Percentiles rank a stretch among this genome's conserved stretches.
phyloP scores from a whole-genome alignment of 1,284 basidiomycete species.

The Apiotrichum sp. region DNA sequence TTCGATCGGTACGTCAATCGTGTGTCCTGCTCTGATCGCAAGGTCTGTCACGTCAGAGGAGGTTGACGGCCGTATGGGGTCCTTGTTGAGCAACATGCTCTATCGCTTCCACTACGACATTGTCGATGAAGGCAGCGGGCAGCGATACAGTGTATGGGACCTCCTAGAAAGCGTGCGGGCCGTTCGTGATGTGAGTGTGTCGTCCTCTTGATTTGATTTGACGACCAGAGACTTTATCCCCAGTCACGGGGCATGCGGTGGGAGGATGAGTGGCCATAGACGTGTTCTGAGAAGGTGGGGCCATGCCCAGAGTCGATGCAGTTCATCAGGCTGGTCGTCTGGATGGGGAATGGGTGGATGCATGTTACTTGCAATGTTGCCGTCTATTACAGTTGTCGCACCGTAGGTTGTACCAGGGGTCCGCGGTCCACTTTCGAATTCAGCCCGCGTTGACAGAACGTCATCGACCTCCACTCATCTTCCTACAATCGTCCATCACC shows the following conservation, averaged over 20 bases:
- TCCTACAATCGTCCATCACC: too few relatives aligned
- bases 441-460: too few relatives aligned
- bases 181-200: slow-evolving; percentile 13
- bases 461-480: too few relatives aligned
- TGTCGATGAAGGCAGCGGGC: not conserved
- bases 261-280: slow-evolving; percentile 16
- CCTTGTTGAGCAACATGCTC: slow-evolving; percentile 11
- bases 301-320: too few relatives aligned
- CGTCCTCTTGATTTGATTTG: too few relatives aligned
- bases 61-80: slow-evolving; percentile 10
- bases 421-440: too few relatives aligned
- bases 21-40: not conserved
- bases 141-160: slow-evolving; percentile 9
- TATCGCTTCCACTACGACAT: slow-evolving; percentile 13
- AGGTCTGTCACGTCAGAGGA: slow-evolving; percentile 12
- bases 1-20: slow-evolving; percentile 14
- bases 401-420: too few relatives aligned
- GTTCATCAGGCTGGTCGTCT: too few relatives aligned
- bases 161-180: slow-evolving; percentile 13
- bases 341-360: too few relatives aligned
- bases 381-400: too few relatives aligned
- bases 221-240: slow-evolving; percentile 8
- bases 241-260: slow-evolving; percentile 7
- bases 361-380: too few relatives aligned
- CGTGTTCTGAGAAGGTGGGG: too few relatives aligned